phyloP scores from a whole-genome alignment of 1,139 yeast genomes.

The Pneumocystis wakefieldiae region DNA sequence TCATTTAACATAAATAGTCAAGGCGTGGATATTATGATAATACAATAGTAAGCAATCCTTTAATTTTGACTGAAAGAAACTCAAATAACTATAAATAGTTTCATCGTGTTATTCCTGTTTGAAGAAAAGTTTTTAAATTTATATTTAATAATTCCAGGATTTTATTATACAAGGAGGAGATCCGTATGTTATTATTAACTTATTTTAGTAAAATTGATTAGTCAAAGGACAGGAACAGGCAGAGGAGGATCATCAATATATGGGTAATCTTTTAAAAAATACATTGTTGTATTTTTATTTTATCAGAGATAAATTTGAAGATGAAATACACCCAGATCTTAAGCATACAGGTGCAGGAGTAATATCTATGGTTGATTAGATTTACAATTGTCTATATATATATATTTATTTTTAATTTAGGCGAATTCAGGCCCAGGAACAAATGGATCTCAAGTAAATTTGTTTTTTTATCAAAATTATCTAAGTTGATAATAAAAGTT shows the following conservation, averaged over 20 bases:
- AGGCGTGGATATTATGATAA: slow-evolving; percentile 22
- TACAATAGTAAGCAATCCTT: slow-evolving; percentile 13
- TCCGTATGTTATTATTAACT: slow-evolving; percentile 14
- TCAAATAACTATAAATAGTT: slow-evolving; percentile 22
- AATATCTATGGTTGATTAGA: slow-evolving; percentile 28
- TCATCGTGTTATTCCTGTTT: slow-evolving; percentile 24
- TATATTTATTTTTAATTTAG: not conserved
- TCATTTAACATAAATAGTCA: slow-evolving; percentile 3
- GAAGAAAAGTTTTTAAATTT: not conserved
- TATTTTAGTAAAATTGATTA: not conserved
- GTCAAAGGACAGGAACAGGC: slow-evolving; percentile 21
- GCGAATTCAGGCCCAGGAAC: slow-evolving; percentile 26
- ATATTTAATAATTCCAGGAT: slow-evolving; percentile 7
- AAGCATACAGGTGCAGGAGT: slow-evolving; percentile 40
- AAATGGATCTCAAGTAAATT: slow-evolving; percentile 24
- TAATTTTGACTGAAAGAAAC: not conserved
- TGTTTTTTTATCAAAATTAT: not conserved
- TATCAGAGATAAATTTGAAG: slow-evolving; percentile 20
- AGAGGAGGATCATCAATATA: slow-evolving; percentile 23
- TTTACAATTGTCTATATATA: not conserved
- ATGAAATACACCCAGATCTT: slow-evolving; percentile 39
- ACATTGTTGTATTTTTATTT: not conserved
- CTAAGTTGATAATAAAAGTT: slow-evolving; percentile 22
- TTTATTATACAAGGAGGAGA: slow-evolving; percentile 31
- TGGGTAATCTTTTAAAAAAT: slow-evolving; percentile 5